A percentile compares a stretch with the other conserved stretches of the same genome.
Conservation (phyloP, 257 asterid genomes). For the Scutellaria barbata region DNA sequence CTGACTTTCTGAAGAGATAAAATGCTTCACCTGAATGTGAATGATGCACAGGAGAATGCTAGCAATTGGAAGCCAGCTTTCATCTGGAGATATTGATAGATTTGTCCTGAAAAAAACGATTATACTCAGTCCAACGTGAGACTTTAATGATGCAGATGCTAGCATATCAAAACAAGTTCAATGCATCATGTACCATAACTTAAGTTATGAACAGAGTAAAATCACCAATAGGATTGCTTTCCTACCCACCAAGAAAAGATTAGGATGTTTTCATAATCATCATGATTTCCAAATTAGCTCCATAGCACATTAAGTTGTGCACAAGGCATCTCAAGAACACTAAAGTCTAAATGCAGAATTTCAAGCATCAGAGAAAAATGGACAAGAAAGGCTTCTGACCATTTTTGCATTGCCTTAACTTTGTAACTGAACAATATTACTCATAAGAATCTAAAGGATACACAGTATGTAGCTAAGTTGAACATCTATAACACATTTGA, state of each 20-base stretch:
- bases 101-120: constrained; percentile 56
- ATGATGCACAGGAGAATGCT: constrained; percentile 87
- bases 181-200: not conserved
- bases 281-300: too few species aligned
- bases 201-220: not conserved
- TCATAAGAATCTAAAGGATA: not conserved
- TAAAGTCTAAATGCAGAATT: too few species aligned
- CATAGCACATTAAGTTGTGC: too few species aligned
- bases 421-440: not conserved
- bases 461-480: not conserved
- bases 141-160: constrained; percentile 17
- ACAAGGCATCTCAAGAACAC: too few species aligned
- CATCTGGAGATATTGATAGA: constrained; percentile 90
- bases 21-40: constrained; percentile 77
- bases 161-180: constrained; percentile 9
- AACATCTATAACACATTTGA: constrained; percentile 23
- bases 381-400: not conserved
- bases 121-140: constrained; percentile 8
- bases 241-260: too few species aligned
- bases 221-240: not conserved
- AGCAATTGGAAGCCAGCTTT: constrained; percentile 94
- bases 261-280: too few species aligned
- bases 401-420: not conserved
- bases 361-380: constrained; percentile 2
- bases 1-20: constrained; percentile 9